phyloP scores from a whole-genome alignment of 192 early-diverging fungal genomes.

The Coemansia sp. region DNA sequence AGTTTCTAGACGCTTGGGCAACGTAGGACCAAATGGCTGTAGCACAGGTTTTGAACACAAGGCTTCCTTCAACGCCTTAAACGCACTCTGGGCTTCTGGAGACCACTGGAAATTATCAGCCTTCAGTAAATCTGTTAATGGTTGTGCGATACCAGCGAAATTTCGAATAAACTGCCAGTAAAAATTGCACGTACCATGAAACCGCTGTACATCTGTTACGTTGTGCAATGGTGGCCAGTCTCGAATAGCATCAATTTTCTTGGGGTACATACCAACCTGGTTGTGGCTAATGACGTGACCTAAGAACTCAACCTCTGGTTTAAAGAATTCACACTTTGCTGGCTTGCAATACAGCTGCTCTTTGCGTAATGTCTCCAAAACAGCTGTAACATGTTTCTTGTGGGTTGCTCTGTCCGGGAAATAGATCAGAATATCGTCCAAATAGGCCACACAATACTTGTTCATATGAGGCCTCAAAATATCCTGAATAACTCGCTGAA shows the following conservation, averaged over 20 bases:
- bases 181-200: constrained; percentile 26
- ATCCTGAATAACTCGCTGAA: constrained; percentile 53
- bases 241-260: constrained; percentile 7
- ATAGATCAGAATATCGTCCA: constrained; percentile 9
- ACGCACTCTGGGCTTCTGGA: not conserved
- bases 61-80: not conserved
- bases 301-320: not conserved
- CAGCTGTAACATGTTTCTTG: not conserved
- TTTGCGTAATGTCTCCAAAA: not conserved
- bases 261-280: not conserved
- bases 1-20: constrained; percentile 5
- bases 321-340: constrained; percentile 9
- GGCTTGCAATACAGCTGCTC: not conserved
- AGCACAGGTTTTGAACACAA: constrained; percentile 4
- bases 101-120: constrained; percentile 12
- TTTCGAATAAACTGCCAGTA: constrained; percentile 4
- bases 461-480: constrained; percentile 17
- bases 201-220: not conserved
- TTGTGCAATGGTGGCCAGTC: not conserved
- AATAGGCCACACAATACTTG: constrained; percentile 19
- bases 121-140: constrained; percentile 3
- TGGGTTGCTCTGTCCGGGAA: not conserved
- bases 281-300: not conserved
- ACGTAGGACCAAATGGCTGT: constrained; percentile 16
- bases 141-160: not conserved